Evolutionary conservation across 2,329 filamentous ascomycete genomes (phyloP).

Genomic region (Berkeleyomyces basicola): DNA sequence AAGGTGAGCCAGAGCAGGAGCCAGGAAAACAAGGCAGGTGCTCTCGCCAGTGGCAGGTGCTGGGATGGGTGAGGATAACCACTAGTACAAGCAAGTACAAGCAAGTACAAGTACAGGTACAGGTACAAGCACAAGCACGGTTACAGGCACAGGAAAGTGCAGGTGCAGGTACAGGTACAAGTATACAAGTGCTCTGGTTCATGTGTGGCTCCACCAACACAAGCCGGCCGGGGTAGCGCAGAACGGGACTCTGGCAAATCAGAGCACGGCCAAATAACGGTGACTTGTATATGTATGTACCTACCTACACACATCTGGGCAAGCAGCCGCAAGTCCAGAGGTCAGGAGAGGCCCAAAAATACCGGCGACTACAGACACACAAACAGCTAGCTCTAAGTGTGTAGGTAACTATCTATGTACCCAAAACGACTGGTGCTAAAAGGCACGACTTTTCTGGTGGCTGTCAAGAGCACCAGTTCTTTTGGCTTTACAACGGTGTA

Average conservation of each 20-base stretch:
- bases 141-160: background rate
- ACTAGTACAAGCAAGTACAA: background rate
- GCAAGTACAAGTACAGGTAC: background rate
- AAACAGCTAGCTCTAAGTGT: too few relatives aligned
- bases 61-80: background rate
- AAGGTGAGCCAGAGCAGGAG: background rate
- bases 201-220: too few relatives aligned
- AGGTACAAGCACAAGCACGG: background rate
- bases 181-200: too few relatives aligned
- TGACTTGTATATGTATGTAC: too few relatives aligned
- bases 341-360: too few relatives aligned
- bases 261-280: background rate
- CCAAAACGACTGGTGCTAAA: background rate
- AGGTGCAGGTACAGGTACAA: too few relatives aligned
- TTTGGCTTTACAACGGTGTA: background rate
- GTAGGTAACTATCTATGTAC: too few relatives aligned
- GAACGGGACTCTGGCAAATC: background rate
- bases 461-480: background rate
- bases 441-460: background rate
- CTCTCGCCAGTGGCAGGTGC: background rate
- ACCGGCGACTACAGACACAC: too few relatives aligned
- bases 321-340: too few relatives aligned
- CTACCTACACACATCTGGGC: too few relatives aligned
- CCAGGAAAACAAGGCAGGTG: background rate
- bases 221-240: too few relatives aligned